Base-by-base conservation (phyloP, 2,329 filamentous ascomycete genomes). In the Aspergillus ustus region DNA sequence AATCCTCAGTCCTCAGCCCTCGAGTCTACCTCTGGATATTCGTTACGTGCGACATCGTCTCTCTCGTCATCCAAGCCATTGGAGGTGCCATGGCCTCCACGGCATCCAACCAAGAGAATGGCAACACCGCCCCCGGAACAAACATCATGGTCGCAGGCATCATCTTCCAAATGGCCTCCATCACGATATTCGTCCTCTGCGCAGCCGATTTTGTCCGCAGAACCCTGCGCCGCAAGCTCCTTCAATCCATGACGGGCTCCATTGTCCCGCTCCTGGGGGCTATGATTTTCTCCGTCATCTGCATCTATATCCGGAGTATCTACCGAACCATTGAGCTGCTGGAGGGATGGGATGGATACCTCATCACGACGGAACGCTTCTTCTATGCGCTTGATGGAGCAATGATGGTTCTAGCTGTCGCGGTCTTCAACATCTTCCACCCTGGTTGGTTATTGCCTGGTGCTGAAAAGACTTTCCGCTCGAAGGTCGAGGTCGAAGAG, bases 111-210 rank as follows among this genome's bases (percentile, higher is more conserved):
- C 67, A 78, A 2, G 77, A 78, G 9, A 68, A 71, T 31, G 84
- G 84, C 34, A 66, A 78, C 53, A 84, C 82, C 63, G 69, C 78
- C n/a, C 73, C 73, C 11, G 83, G 81, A 34, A 82, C 83, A 45
- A 68, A 83, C 66, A 74, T 83, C 59, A 81, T 83, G 70, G 78
- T 85, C 49, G 82, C 81, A 1, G 86, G 86, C 15, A 82, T 89
- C 20, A 77, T 82, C n/a, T 80, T 88, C 59, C 86, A 89, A 67
- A 82, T 88, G 45, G 77, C 79, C 59, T 82, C 84, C 5, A 81
- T 88, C 59, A 77, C 81, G 34, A 61, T 83, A 59, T 88, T 89
- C 71, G 80, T 80, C 49, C 62, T 70, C 66, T 74, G 83, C 44
- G 80, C 85, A 3, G 73, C 64, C 4, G 75, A 78, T 52, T 86